Evolutionary conservation across 176 grass and related monocot genomes (phyloP).

Genomic region (Hsuehochloa calcarea): DNA sequence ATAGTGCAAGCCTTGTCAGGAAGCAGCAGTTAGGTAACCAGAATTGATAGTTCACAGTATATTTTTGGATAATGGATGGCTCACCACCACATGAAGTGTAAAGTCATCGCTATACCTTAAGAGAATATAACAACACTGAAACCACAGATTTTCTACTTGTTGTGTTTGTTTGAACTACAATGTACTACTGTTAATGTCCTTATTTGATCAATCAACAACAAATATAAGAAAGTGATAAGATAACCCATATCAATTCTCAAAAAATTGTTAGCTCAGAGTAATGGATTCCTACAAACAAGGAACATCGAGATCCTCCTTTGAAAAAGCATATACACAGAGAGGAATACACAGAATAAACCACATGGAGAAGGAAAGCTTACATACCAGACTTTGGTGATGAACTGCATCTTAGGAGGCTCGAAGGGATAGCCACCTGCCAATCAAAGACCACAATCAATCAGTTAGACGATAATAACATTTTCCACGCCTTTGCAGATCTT

Average conservation of each 20-base stretch:
- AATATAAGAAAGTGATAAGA: not conserved
- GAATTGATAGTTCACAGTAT: not conserved
- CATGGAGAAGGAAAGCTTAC: conserved; percentile 20
- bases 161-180: not conserved
- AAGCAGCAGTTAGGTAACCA: not conserved
- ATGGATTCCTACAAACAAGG: not conserved
- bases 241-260: not conserved
- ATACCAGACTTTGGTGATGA: conserved; percentile 99
- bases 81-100: not conserved
- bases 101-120: not conserved
- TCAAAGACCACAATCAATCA: conserved; percentile 22
- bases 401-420: conserved; percentile 99
- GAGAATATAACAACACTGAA: not conserved
- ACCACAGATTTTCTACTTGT: not conserved
- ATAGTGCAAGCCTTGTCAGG: not conserved
- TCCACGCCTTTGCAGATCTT: not conserved
- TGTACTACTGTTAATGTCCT: not conserved
- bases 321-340: not conserved
- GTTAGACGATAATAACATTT: not conserved
- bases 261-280: not conserved
- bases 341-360: not conserved
- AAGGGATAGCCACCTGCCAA: conserved; percentile 94
- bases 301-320: not conserved
- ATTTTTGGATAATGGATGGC: not conserved
- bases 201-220: not conserved